A percentile compares a stretch with the other conserved stretches of the same genome.
Conservation (phyloP, 768 basidiomycete species). For the Kwoniella mangroviensis region DNA sequence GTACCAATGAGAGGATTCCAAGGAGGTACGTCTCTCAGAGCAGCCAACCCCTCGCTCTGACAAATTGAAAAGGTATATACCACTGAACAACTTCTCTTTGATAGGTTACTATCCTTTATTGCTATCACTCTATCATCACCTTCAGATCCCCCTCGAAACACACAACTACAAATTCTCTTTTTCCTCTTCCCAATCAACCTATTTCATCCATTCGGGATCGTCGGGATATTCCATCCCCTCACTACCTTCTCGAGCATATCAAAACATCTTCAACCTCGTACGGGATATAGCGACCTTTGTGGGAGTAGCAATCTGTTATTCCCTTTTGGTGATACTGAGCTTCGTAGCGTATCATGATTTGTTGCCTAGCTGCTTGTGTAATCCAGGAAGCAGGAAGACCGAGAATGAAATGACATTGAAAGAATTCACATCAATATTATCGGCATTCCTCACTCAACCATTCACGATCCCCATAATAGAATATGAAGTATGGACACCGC, state of each 20-base stretch:
- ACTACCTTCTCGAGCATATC: conserved; percentile 39
- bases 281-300: conserved; percentile 35
- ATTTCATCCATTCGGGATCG: conserved; percentile 70
- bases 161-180: conserved; percentile 76
- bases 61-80: neutral
- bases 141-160: conserved; percentile 66
- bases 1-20: conserved; percentile 84
- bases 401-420: conserved; percentile 58
- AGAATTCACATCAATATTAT: conserved; percentile 51
- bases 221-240: conserved; percentile 65
- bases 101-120: conserved; percentile 75
- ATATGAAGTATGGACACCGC: conserved; percentile 58
- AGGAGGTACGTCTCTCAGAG: conserved; percentile 64
- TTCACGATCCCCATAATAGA: conserved; percentile 59
- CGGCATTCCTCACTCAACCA: conserved; percentile 26
- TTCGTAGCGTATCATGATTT: conserved; percentile 49
- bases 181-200: conserved; percentile 59
- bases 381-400: neutral
- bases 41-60: neutral
- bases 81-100: neutral
- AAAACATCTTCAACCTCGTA: conserved; percentile 21
- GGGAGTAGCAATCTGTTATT: conserved; percentile 61
- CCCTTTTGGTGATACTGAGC: conserved; percentile 54
- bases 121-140: conserved; percentile 68
- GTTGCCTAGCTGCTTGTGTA: conserved; percentile 56